Percentiles rank a stretch among this genome's conserved stretches.
Evolutionary conservation across 73 alveolate genomes (phyloP).

Genomic region (Paramecium primaurelia): DNA sequence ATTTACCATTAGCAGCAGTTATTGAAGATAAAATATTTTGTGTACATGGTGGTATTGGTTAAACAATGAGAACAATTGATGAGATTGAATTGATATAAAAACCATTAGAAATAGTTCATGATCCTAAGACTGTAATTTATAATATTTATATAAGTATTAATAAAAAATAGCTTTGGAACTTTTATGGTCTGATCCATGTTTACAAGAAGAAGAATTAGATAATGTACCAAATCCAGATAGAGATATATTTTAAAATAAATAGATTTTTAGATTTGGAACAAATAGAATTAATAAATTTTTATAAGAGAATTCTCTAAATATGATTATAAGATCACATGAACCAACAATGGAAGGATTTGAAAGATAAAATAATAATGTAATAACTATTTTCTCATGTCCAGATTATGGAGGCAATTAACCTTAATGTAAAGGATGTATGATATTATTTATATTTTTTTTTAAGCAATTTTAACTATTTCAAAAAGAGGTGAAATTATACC

Average conservation of each 20-base stretch:
- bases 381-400: constrained; percentile 81
- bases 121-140: constrained; percentile 67
- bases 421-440: neutral
- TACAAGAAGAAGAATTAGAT: constrained; percentile 77
- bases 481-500: constrained; percentile 27
- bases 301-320: constrained; percentile 75
- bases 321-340: constrained; percentile 83
- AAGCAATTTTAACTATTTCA: neutral
- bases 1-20: constrained; percentile 80
- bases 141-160: constrained; percentile 13
- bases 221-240: constrained; percentile 74
- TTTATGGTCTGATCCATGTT: constrained; percentile 85
- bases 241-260: constrained; percentile 78
- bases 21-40: constrained; percentile 77
- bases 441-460: neutral
- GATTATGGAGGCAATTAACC: constrained; percentile 61
- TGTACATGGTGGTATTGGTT: constrained; percentile 90
- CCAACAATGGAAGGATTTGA: constrained; percentile 83
- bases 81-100: constrained; percentile 78
- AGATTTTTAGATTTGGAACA: constrained; percentile 80
- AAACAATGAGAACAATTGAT: constrained; percentile 74
- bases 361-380: constrained; percentile 72
- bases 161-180: constrained; percentile 79
- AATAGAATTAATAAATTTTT: constrained; percentile 82
- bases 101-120: constrained; percentile 78